Conservation (phyloP, 2,329 filamentous ascomycete species). For the Arachnomyces sp. region DNA sequence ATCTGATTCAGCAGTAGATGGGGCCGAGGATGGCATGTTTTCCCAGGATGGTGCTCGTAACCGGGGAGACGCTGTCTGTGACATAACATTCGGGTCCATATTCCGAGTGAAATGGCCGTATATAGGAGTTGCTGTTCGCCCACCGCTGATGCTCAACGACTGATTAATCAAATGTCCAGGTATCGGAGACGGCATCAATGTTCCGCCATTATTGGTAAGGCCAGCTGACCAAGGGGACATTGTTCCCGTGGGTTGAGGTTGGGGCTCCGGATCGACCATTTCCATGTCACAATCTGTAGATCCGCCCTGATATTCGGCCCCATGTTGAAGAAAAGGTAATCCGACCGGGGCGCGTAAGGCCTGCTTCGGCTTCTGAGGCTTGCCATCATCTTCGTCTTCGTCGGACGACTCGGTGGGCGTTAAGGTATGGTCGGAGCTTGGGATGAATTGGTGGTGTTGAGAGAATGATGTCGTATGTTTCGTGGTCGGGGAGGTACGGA, state of each 20-base stretch:
- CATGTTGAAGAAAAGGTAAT: background rate
- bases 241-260: constrained; percentile 14
- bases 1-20: constrained; percentile 1
- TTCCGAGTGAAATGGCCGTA: constrained; percentile 22
- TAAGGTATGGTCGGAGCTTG: constrained; percentile 18
- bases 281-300: constrained; percentile 24
- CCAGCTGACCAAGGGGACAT: constrained; percentile 16
- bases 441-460: constrained; percentile 12
- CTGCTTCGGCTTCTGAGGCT: background rate
- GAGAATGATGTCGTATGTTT: constrained; percentile 14
- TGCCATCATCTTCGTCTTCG: constrained; percentile 20
- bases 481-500: constrained; percentile 21
- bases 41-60: background rate
- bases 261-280: constrained; percentile 15
- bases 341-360: constrained; percentile 5
- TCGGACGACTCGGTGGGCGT: constrained; percentile 32
- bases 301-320: background rate
- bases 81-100: constrained; percentile 13
- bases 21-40: background rate
- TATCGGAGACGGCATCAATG: constrained; percentile 22
- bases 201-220: constrained; percentile 13
- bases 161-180: constrained; percentile 22
- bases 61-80: constrained; percentile 3
- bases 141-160: constrained; percentile 25
- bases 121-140: constrained; percentile 22